A percentile compares a stretch with the other conserved stretches of the same genome.
Conservation (phyloP, 2,329 filamentous ascomycete species). For the Penicillium digitatum region DNA sequence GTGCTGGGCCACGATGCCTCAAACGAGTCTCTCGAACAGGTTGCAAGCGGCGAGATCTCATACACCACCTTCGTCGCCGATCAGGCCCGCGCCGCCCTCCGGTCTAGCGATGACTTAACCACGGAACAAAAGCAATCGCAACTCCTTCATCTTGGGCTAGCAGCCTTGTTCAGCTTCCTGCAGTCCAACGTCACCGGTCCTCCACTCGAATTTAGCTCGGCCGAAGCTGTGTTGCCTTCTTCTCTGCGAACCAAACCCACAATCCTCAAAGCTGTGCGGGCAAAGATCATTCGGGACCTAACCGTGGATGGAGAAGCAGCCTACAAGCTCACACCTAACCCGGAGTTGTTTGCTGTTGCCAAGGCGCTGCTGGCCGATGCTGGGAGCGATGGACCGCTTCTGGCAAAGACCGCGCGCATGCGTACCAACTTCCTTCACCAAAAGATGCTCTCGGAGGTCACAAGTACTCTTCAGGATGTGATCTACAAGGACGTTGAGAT, state of each 20-base stretch:
- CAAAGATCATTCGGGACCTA: conserved; percentile 64
- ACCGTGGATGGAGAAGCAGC: conserved; percentile 80
- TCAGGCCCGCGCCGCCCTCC: conserved; percentile 28
- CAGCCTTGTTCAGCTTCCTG: conserved; percentile 72
- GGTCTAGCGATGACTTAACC: conserved; percentile 21
- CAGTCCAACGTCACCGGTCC: conserved; percentile 88
- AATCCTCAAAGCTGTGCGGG: conserved; percentile 47
- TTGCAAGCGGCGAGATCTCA: conserved; percentile 33
- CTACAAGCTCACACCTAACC: conserved; percentile 76
- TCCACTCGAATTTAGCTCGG: conserved; percentile 59
- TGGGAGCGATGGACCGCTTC: conserved; percentile 38
- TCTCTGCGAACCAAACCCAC: conserved; percentile 37
- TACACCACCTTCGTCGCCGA: conserved; percentile 38
- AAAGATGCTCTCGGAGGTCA: conserved; percentile 60
- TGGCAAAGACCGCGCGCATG: conserved; percentile 59
- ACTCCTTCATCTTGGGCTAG: conserved; percentile 58
- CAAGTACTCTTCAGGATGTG: conserved; percentile 55
- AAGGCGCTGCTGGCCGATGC: conserved; percentile 55
- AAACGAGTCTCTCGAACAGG: conserved; percentile 27
- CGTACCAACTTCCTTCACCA: conserved; percentile 72
- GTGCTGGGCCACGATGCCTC: conserved; percentile 37
- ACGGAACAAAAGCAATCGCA: conserved; percentile 35
- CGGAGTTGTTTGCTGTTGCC: conserved; percentile 80
- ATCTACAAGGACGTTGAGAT: conserved; percentile 58
- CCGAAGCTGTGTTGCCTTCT: conserved; percentile 49